These are phyloP conservation scores for Pyrenophora graminea DNA, from an alignment of 2,329 filamentous ascomycete genomes.

Conservation along the genomic window DNA sequence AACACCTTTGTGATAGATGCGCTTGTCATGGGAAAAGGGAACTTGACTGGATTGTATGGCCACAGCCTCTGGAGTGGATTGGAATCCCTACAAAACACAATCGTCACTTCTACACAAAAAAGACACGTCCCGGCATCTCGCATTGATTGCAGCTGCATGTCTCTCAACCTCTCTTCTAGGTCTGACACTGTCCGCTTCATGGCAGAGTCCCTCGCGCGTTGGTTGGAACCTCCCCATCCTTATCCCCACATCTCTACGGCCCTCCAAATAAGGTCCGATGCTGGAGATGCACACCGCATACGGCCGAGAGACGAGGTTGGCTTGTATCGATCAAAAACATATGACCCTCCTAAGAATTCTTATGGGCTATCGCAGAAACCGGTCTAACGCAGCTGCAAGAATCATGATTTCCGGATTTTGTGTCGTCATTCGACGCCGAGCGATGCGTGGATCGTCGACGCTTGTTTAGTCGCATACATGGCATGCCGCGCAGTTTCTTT, in stretches of 20 bases:
- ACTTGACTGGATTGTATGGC: conserved; percentile 35
- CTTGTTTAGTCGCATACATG: neutral
- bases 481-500: neutral
- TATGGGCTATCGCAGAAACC: neutral
- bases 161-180: no score
- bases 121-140: neutral
- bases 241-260: no score
- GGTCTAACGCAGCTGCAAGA: neutral
- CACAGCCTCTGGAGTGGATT: conserved; percentile 25
- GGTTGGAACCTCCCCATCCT: no score
- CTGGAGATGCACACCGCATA: no score
- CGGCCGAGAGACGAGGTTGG: no score
- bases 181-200: neutral
- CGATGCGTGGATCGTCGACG: neutral
- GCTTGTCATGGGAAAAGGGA: conserved; percentile 23
- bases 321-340: no score
- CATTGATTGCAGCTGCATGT: neutral
- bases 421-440: neutral
- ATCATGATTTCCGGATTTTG: neutral
- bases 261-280: no score
- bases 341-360: neutral
- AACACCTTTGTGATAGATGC: conserved; percentile 30
- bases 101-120: neutral
- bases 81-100: conserved; percentile 12
- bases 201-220: neutral